Conservation (phyloP, 164 flowering plant species). For the Stephania yunnanensis region DNA sequence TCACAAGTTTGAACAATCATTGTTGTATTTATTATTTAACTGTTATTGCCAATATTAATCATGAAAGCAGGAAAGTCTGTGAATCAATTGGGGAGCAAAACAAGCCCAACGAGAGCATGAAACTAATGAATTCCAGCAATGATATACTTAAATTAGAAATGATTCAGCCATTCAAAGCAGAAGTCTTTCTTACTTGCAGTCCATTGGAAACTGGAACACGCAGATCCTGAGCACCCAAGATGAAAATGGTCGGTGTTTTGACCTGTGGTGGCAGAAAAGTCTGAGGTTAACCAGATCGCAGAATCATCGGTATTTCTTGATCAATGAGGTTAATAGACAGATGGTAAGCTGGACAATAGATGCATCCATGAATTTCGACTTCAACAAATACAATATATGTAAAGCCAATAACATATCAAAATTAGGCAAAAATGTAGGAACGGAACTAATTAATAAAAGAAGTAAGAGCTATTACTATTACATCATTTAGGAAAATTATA, state of each 20-base stretch:
- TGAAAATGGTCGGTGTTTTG: constrained; percentile 80
- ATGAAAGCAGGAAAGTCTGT: not conserved
- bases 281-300: not conserved
- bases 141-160: no score
- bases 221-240: constrained; percentile 85
- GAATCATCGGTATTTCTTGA: not conserved
- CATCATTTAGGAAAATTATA: not conserved
- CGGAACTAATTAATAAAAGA: not conserved
- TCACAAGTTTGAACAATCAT: not conserved
- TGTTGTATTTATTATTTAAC: not conserved
- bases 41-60: not conserved
- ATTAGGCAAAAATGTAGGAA: not conserved
- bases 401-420: not conserved
- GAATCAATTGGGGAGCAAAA: not conserved
- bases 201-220: constrained; percentile 89
- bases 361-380: not conserved
- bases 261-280: constrained; percentile 47
- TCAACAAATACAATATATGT: not conserved
- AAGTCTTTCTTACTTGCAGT: constrained; percentile 55
- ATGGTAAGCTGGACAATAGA: not conserved
- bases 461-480: not conserved
- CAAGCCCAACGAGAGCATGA: not conserved
- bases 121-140: not conserved
- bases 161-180: not conserved
- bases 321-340: not conserved